Conservation (phyloP, 169 alveolate genomes). For the Cryptosporidium bovis region DNA sequence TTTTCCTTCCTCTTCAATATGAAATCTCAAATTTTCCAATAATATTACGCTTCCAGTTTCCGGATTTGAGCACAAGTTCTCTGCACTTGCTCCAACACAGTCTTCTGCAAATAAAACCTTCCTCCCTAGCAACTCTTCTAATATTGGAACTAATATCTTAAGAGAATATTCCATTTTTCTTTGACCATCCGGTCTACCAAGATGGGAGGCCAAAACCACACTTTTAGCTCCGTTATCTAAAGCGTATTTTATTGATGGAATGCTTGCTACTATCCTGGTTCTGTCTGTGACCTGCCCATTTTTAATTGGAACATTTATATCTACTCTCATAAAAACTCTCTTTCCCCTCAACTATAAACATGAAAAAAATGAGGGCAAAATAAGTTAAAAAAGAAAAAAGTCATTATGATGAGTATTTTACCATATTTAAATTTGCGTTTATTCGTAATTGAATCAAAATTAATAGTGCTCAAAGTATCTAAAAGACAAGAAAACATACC, state of each 20-base stretch:
- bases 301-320: slow-evolving; percentile 96
- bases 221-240: slow-evolving; percentile 91
- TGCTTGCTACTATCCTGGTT: slow-evolving; percentile 93
- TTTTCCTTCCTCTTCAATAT: slow-evolving; percentile 97
- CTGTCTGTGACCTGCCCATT: slow-evolving; percentile 92
- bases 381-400: too few species aligned
- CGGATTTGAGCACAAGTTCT: slow-evolving; percentile 86
- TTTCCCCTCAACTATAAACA: slow-evolving; percentile 87
- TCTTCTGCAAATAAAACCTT: slow-evolving; percentile 92
- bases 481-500: slow-evolving; percentile 28
- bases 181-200: slow-evolving; percentile 98
- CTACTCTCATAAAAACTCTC: slow-evolving; percentile 96
- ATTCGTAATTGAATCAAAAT: too few species aligned
- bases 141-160: slow-evolving; percentile 90
- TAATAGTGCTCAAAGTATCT: too few species aligned
- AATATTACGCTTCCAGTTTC: slow-evolving; percentile 90
- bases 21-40: slow-evolving; percentile 96
- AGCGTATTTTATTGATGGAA: slow-evolving; percentile 93
- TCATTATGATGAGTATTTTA: too few species aligned
- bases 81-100: slow-evolving; percentile 95
- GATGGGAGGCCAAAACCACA: slow-evolving; percentile 93
- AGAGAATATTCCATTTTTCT: slow-evolving; percentile 90
- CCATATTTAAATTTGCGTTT: too few species aligned
- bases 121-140: slow-evolving; percentile 85
- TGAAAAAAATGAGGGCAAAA: neutral